A percentile compares a stretch with the other conserved stretches of the same genome.
phyloP scores from a whole-genome alignment of 495 filamentous ascomycete species.

The Penicillium parvum region DNA sequence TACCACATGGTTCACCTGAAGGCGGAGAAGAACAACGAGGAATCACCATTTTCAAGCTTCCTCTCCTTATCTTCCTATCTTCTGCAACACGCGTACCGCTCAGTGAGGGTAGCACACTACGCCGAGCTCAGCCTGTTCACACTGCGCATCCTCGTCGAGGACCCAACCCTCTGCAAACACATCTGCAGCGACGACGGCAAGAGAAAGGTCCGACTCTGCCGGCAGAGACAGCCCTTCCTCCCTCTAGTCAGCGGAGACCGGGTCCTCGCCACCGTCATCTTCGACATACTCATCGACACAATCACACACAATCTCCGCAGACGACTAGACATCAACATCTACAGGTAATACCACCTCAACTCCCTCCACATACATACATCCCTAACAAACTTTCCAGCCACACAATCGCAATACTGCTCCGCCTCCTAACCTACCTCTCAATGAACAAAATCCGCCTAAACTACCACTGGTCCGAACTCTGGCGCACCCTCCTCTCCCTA shows the following conservation, averaged over 20 bases:
- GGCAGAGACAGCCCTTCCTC: constrained; percentile 86
- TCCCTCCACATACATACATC: not conserved
- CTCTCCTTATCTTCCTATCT: constrained; percentile 90
- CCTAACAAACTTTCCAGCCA: constrained; percentile 25
- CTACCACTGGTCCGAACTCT: constrained; percentile 96
- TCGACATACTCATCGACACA: constrained; percentile 84
- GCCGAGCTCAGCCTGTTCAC: constrained; percentile 77
- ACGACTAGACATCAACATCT: constrained; percentile 78
- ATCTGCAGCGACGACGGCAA: constrained; percentile 80
- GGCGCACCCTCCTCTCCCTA: constrained; percentile 82
- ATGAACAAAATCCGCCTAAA: constrained; percentile 68
- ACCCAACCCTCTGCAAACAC: constrained; percentile 75
- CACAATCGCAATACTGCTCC: constrained; percentile 69
- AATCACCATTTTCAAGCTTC: constrained; percentile 75
- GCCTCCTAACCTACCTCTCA: constrained; percentile 77
- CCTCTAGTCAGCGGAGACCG: constrained; percentile 69
- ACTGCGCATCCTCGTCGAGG: constrained; percentile 83
- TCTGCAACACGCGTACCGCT: constrained; percentile 87
- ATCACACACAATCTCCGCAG: constrained; percentile 92
- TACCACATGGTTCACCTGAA: constrained; percentile 67
- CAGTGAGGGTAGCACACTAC: constrained; percentile 70
- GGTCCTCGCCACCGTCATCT: constrained; percentile 63
- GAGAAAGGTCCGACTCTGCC: constrained; percentile 73
- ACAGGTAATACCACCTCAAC: constrained; percentile 46
- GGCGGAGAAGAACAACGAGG: constrained; percentile 58